Percentiles rank a stretch among this genome's conserved stretches.
phyloP scores from a whole-genome alignment of 2,329 filamentous ascomycete species.

The Sordariomycetes sp. region DNA sequence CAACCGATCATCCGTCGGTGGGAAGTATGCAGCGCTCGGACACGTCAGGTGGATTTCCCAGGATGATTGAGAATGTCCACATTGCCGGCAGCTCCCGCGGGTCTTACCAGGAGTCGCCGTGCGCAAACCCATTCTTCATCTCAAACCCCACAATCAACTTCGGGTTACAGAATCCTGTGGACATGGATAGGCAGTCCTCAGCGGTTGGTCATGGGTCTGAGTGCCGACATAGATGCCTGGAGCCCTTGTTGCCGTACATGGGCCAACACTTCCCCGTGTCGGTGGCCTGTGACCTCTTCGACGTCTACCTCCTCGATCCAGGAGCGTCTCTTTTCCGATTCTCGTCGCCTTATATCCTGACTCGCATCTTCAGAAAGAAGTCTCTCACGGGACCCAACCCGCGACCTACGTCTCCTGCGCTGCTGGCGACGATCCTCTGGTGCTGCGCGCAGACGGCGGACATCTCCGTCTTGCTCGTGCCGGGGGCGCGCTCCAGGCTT shows the following conservation, averaged over 20 bases:
- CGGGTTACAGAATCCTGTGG: not conserved
- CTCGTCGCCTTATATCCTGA: constrained; percentile 37
- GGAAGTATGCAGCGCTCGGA: not conserved
- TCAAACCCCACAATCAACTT: constrained; percentile 1
- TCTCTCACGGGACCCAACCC: constrained; percentile 31
- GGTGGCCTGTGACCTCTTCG: constrained; percentile 35
- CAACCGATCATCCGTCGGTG: not conserved
- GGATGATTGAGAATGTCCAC: not conserved
- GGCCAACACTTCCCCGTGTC: constrained; percentile 26
- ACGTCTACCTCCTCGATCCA: constrained; percentile 35
- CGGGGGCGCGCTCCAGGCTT: constrained; percentile 27
- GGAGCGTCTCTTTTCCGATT: constrained; percentile 31
- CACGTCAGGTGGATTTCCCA: not conserved
- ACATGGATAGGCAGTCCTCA: constrained; percentile 4
- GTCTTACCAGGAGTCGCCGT: constrained; percentile 8
- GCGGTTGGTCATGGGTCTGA: constrained; percentile 14
- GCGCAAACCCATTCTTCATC: constrained; percentile 2
- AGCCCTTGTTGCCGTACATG: constrained; percentile 28
- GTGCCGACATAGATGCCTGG: constrained; percentile 28
- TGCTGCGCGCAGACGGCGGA: constrained; percentile 37
- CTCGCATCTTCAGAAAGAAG: constrained; percentile 32
- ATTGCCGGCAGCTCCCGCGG: not conserved
- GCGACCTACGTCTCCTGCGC: constrained; percentile 29
- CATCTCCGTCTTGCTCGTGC: constrained; percentile 29
- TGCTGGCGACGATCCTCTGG: constrained; percentile 38